A percentile compares a stretch with the other conserved stretches of the same genome.
Evolutionary conservation across 495 filamentous ascomycete genomes (phyloP).

Genomic region (Thozetella sp.): DNA sequence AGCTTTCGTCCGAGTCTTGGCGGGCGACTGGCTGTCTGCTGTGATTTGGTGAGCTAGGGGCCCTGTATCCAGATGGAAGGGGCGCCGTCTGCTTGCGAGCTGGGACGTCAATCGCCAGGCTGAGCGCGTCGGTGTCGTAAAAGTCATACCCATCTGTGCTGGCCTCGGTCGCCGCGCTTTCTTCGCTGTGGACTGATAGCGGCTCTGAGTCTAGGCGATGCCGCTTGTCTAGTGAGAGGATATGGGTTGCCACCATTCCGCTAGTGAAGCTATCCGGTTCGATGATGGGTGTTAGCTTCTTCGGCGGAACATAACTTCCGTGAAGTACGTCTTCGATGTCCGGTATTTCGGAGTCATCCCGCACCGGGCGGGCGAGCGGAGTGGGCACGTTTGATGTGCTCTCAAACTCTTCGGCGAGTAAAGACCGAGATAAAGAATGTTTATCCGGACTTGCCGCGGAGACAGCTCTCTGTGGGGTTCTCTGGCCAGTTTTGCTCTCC

Average conservation of each 20-base stretch:
- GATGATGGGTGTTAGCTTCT: conserved; percentile 36
- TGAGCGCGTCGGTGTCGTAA: conserved; percentile 51
- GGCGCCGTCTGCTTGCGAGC: conserved; percentile 19
- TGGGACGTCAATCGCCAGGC: conserved; percentile 42
- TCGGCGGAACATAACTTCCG: conserved; percentile 13
- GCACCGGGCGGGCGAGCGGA: conserved; percentile 70
- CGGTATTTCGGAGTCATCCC: conserved; percentile 33
- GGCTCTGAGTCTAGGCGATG: conserved; percentile 45
- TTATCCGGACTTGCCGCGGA: conserved; percentile 26
- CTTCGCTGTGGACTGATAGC: conserved; percentile 39
- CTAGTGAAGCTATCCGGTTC: conserved; percentile 43
- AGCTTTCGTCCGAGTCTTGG: conserved; percentile 80
- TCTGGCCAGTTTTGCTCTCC: conserved; percentile 24
- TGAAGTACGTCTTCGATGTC: conserved; percentile 22
- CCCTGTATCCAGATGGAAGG: conserved; percentile 28
- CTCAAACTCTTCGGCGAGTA: conserved; percentile 58
- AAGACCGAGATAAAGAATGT: conserved; percentile 26
- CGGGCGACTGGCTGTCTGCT: conserved; percentile 47
- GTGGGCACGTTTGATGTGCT: conserved; percentile 80
- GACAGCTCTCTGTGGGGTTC: conserved; percentile 34
- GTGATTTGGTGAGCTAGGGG: conserved; percentile 20
- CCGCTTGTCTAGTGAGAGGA: conserved; percentile 20
- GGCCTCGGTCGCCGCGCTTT: conserved; percentile 40
- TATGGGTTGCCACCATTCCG: conserved; percentile 35
- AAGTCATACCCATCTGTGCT: conserved; percentile 60